phyloP scores from a whole-genome alignment of 2,329 filamentous ascomycete genomes.

The Elsinoe necatrix region DNA sequence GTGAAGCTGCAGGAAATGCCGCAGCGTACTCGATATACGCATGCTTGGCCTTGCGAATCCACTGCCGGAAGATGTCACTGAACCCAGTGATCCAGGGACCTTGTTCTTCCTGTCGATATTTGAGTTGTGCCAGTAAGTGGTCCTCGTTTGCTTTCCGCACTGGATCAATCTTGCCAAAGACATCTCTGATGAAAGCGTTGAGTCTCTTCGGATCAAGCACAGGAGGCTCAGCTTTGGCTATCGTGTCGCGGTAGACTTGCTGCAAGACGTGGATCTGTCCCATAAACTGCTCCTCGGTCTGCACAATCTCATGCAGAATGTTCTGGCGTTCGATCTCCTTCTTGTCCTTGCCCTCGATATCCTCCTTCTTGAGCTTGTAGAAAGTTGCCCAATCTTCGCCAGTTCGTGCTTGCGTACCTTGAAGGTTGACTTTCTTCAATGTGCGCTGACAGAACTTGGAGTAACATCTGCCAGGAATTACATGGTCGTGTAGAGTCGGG shows the following conservation, averaged over 20 bases:
- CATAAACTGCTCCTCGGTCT: conserved; percentile 86
- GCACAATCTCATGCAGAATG: conserved; percentile 89
- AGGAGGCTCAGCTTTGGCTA: conserved; percentile 63
- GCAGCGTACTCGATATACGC: conserved; percentile 90
- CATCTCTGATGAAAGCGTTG: conserved; percentile 69
- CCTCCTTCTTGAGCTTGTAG: conserved; percentile 73
- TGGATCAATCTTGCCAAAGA: conserved; percentile 84
- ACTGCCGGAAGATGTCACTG: conserved; percentile 95
- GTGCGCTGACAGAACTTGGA: conserved; percentile 90
- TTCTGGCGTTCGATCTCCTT: conserved; percentile 93
- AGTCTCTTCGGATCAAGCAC: conserved; percentile 73
- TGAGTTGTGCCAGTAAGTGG: conserved; percentile 81
- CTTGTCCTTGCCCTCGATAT: conserved; percentile 60
- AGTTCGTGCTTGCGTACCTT: conserved; percentile 60
- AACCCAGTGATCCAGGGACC: conserved; percentile 91
- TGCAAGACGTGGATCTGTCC: conserved; percentile 79
- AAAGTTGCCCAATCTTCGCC: conserved; percentile 78
- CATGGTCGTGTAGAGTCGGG: conserved; percentile 64
- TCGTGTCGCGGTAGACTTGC: conserved; percentile 73
- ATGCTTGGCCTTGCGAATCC: conserved; percentile 86
- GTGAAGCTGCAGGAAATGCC: conserved; percentile 74
- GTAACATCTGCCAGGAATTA: conserved; percentile 71
- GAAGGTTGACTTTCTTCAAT: conserved; percentile 85
- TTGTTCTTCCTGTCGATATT: conserved; percentile 94
- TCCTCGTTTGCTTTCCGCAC: conserved; percentile 91